Conservation (phyloP, 2,329 filamentous ascomycete species). For the Huntiella decipiens region DNA sequence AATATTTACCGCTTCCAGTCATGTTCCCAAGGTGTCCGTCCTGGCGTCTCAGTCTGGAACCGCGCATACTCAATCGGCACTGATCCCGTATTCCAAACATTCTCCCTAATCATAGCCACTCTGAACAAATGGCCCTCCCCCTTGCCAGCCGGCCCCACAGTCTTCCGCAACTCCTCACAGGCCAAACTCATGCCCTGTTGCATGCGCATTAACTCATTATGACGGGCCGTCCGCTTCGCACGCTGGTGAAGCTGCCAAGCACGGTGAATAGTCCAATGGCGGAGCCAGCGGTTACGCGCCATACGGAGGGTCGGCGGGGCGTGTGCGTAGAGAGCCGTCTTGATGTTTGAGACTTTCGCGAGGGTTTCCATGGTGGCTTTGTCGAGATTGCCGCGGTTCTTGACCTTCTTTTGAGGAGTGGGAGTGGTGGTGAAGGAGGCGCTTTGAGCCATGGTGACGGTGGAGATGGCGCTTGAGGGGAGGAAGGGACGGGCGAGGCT, state of each 20-base stretch:
- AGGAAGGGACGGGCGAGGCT: constrained; percentile 5
- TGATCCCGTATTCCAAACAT: constrained; percentile 50
- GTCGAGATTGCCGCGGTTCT: constrained; percentile 15
- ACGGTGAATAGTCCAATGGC: constrained; percentile 98
- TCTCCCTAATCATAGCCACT: constrained; percentile 79
- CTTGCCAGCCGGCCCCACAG: constrained; percentile 34
- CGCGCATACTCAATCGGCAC: constrained; percentile 86
- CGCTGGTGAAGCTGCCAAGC: constrained; percentile 72
- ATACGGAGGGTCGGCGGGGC: constrained; percentile 59
- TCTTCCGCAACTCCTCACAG: constrained; percentile 61
- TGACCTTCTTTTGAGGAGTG: constrained; percentile 15
- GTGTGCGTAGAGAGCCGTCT: constrained; percentile 29
- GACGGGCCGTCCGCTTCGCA: constrained; percentile 42
- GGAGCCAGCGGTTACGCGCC: constrained; percentile 67
- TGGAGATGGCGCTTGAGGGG: neutral
- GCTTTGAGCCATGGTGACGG: neutral
- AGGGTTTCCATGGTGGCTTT: constrained; percentile 15
- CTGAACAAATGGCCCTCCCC: constrained; percentile 61
- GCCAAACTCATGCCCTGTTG: constrained; percentile 70
- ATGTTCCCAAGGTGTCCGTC: constrained; percentile 73
- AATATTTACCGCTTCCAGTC: constrained; percentile 50
- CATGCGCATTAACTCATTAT: constrained; percentile 55
- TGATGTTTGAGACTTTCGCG: constrained; percentile 23
- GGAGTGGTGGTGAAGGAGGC: constrained; percentile 13
- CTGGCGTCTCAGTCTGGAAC: constrained; percentile 66